A percentile compares a stretch with the other conserved stretches of the same genome.
phyloP scores from a whole-genome alignment of 2,329 filamentous ascomycete species.

The Cadophora gregata region DNA sequence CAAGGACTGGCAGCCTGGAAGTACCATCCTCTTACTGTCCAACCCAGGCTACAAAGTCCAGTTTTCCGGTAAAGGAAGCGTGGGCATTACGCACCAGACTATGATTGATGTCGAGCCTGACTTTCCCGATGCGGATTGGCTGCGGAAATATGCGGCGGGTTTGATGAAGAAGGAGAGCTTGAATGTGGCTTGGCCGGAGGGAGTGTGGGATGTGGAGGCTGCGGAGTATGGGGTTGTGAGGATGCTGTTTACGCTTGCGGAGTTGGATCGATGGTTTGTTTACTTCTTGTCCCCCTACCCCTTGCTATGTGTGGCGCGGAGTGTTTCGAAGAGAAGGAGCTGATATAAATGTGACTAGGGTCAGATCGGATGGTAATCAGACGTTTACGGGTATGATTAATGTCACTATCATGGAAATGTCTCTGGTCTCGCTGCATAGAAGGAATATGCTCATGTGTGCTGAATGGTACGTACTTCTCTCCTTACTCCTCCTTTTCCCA shows the following conservation, averaged over 20 bases:
- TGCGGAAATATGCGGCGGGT: slow-evolving; percentile 55
- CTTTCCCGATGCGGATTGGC: slow-evolving; percentile 58
- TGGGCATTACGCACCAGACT: slow-evolving; percentile 48
- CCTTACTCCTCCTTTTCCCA: not conserved
- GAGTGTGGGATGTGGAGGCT: slow-evolving; percentile 47
- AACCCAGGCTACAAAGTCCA: slow-evolving; percentile 40
- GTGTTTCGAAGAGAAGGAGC: not conserved
- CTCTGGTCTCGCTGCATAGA: slow-evolving; percentile 36
- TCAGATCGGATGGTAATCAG: slow-evolving; percentile 42
- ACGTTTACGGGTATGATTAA: slow-evolving; percentile 50
- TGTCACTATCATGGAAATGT: slow-evolving; percentile 41
- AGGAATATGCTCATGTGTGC: slow-evolving; percentile 48
- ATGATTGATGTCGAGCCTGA: slow-evolving; percentile 62
- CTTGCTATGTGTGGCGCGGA: not conserved
- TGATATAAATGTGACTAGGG: slow-evolving; percentile 28
- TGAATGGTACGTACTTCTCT: slow-evolving; percentile 47
- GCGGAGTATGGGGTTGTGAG: slow-evolving; percentile 44
- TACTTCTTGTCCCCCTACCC: not conserved
- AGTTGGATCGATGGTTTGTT: slow-evolving; percentile 49
- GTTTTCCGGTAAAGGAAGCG: slow-evolving; percentile 36
- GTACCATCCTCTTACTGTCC: slow-evolving; percentile 57
- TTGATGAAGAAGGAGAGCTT: slow-evolving; percentile 56
- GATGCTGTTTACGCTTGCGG: slow-evolving; percentile 50
- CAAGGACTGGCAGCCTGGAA: slow-evolving; percentile 52
- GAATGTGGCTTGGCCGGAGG: slow-evolving; percentile 54